Evolutionary conservation across 306 rosid genomes (phyloP).

Genomic region (Vigna reflexopilosa): DNA sequence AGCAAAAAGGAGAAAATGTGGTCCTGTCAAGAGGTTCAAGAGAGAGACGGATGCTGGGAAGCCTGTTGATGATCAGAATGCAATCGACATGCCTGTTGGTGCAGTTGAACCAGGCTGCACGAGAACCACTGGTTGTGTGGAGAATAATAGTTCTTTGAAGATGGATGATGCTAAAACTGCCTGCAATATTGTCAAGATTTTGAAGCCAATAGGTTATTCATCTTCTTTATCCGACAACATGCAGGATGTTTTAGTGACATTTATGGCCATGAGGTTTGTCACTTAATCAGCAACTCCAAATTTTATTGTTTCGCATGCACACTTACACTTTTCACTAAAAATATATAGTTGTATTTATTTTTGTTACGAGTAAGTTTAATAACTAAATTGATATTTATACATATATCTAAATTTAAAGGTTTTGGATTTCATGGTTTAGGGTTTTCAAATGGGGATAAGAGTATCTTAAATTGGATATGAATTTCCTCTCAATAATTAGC

Average conservation of each 20-base stretch:
- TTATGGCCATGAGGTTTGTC: constrained; percentile 80
- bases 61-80: background rate
- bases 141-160: constrained; percentile 54
- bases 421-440: constrained; percentile 15
- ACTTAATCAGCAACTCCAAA: constrained; percentile 34
- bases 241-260: constrained; percentile 71
- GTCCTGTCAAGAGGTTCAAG: constrained; percentile 86
- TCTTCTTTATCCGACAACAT: constrained; percentile 61
- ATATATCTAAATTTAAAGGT: constrained; percentile 7
- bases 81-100: background rate
- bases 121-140: constrained; percentile 39
- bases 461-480: constrained; percentile 15
- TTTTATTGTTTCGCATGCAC: background rate
- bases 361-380: background rate
- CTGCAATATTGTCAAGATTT: constrained; percentile 68
- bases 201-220: constrained; percentile 79
- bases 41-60: constrained; percentile 52
- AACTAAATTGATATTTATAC: constrained; percentile 7
- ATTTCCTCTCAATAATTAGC: constrained; percentile 26
- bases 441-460: constrained; percentile 12
- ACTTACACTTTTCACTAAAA: constrained; percentile 13
- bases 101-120: background rate
- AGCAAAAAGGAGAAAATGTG: constrained; percentile 87
- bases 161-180: constrained; percentile 48
- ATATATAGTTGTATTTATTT: background rate